These are phyloP conservation scores for Porcisia deanei DNA, from an alignment of 208 protist species.

Conservation along the genomic window DNA sequence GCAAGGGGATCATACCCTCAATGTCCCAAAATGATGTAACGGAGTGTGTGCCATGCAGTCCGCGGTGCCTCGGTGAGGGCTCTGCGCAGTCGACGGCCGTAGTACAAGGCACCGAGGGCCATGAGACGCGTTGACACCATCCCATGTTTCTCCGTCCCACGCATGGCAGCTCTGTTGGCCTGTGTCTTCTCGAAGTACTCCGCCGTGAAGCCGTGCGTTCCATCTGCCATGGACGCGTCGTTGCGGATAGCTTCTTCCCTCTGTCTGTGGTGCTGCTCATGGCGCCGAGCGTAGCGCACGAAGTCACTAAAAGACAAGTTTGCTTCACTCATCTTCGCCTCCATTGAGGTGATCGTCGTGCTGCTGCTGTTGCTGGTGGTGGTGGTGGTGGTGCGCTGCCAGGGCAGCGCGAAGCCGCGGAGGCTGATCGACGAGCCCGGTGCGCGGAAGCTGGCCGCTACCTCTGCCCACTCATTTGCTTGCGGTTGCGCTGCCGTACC, in stretches of 20 bases:
- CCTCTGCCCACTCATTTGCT: conserved; percentile 31
- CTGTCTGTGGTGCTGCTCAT: conserved; percentile 28
- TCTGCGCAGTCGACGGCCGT: conserved; percentile 16
- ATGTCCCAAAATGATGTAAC: conserved; percentile 40
- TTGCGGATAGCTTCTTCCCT: conserved; percentile 35
- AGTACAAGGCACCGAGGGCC: conserved; percentile 32
- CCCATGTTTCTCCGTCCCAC: not conserved
- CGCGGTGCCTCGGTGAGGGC: conserved; percentile 23
- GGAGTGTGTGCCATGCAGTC: conserved; percentile 31
- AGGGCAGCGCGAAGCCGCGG: conserved; percentile 61
- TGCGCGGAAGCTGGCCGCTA: conserved; percentile 48
- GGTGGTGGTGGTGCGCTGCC: conserved; percentile 46
- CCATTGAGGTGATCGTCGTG: conserved; percentile 23
- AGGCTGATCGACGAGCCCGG: conserved; percentile 68
- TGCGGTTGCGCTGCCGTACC: not conserved
- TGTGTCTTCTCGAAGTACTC: conserved; percentile 60
- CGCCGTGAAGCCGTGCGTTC: conserved; percentile 73
- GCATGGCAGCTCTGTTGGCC: conserved; percentile 12
- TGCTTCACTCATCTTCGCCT: conserved; percentile 27
- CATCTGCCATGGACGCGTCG: conserved; percentile 39
- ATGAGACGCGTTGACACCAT: conserved; percentile 7
- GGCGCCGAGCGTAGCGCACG: conserved; percentile 35
- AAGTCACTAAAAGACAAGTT: conserved; percentile 43
- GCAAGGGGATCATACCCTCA: conserved; percentile 3
- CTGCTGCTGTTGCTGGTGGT: conserved; percentile 2